A percentile compares a stretch with the other conserved stretches of the same genome.
Evolutionary conservation across 75 land plant species (phyloP).

Genomic region (Sequoia sempervirens): DNA sequence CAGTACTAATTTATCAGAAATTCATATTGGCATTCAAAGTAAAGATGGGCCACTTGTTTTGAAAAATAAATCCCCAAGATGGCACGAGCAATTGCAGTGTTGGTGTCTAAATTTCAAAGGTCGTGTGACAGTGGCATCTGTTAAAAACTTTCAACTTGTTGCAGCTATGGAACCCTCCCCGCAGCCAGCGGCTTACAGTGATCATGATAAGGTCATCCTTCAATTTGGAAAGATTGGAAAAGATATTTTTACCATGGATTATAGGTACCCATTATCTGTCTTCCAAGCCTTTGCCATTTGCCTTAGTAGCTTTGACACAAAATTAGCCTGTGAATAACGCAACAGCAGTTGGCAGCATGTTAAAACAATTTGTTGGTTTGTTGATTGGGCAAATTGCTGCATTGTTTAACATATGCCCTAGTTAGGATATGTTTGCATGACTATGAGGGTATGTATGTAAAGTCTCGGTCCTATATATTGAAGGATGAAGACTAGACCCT

Average conservation of each 20-base stretch:
- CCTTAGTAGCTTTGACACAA: constrained; percentile 20
- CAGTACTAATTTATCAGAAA: constrained; percentile 43
- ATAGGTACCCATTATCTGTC: constrained; percentile 48
- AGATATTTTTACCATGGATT: constrained; percentile 57
- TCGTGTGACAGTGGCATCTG: constrained; percentile 70
- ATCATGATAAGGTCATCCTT: constrained; percentile 39
- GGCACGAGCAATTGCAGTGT: constrained; percentile 28
- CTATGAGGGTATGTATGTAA: background rate
- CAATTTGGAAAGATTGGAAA: constrained; percentile 52
- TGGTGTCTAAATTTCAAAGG: constrained; percentile 13
- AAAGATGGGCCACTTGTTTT: constrained; percentile 48
- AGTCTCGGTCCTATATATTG: background rate
- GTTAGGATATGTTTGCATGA: background rate
- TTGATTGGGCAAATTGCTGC: background rate
- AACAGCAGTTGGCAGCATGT: background rate
- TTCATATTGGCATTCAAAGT: constrained; percentile 3
- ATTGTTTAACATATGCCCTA: background rate
- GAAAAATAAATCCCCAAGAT: constrained; percentile 57
- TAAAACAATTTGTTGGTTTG: background rate
- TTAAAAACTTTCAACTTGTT: constrained; percentile 71
- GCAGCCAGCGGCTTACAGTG: constrained; percentile 18
- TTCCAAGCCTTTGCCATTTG: constrained; percentile 53
- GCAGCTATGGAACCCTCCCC: constrained; percentile 35
- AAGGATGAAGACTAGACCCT: background rate
- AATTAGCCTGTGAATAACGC: constrained; percentile 37